Conservation (phyloP, 805 yeast genomes). For the Clavispora asparagi region DNA sequence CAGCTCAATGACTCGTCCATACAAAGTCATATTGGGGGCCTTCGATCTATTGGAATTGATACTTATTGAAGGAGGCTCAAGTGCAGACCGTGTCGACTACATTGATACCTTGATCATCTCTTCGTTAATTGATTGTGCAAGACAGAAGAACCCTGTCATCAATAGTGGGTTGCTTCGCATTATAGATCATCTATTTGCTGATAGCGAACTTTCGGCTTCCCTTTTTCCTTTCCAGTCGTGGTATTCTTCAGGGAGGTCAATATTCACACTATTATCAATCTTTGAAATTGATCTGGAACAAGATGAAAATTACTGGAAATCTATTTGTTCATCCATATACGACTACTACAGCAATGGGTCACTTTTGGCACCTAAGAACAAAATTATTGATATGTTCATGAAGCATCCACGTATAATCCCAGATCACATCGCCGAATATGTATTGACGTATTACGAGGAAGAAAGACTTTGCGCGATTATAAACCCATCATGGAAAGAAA, state of each 20-base stretch:
- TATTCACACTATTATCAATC: slow-evolving; percentile 32
- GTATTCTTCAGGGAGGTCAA: slow-evolving; percentile 35
- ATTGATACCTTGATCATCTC: background rate
- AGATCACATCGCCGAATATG: slow-evolving; percentile 32
- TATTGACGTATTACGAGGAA: slow-evolving; percentile 44
- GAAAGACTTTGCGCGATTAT: slow-evolving; percentile 52
- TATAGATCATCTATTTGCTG: slow-evolving; percentile 32
- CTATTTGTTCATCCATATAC: slow-evolving; percentile 32
- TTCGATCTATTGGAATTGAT: background rate
- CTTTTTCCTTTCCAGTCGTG: slow-evolving; percentile 38
- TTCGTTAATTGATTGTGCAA: background rate
- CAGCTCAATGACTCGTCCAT: background rate
- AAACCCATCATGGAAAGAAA: slow-evolving; percentile 46
- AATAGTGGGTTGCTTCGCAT: slow-evolving; percentile 37
- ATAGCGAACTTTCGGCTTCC: slow-evolving; percentile 9
- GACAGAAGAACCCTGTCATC: slow-evolving; percentile 23
- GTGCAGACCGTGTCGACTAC: background rate
- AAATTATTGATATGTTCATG: slow-evolving; percentile 38
- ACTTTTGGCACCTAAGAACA: slow-evolving; percentile 39
- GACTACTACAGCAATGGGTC: slow-evolving; percentile 24
- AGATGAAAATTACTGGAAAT: slow-evolving; percentile 27
- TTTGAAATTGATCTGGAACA: slow-evolving; percentile 21
- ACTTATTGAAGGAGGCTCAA: background rate
- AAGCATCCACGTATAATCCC: slow-evolving; percentile 32
- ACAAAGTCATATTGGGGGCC: background rate